These are phyloP conservation scores for Colletotrichum horii DNA, from an alignment of 2,329 filamentous ascomycete genomes.

Conservation along the genomic window DNA sequence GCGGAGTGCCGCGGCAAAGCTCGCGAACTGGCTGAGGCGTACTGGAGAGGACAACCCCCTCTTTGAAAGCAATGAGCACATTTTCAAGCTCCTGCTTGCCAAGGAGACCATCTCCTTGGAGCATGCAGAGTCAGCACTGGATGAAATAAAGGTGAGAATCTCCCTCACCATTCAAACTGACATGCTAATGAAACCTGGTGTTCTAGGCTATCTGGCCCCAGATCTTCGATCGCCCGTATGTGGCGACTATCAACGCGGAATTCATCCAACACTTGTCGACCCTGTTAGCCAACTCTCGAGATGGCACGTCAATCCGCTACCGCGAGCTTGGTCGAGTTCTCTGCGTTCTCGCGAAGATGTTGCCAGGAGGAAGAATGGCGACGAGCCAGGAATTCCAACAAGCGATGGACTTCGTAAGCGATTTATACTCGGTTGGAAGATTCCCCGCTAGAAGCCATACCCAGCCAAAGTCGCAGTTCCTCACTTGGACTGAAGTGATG, in stretches of 20 bases:
- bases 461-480: accelerated
- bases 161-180: neutral
- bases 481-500: neutral
- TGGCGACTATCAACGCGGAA: neutral
- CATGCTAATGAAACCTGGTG: neutral
- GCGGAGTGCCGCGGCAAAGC: neutral
- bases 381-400: neutral
- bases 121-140: neutral
- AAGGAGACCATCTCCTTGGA: neutral
- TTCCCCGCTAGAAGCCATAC: neutral
- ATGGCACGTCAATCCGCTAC: neutral
- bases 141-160: neutral
- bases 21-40: too few species aligned
- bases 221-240: accelerated
- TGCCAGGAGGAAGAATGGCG: accelerated
- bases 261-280: neutral
- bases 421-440: too few species aligned
- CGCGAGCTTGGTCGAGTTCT: accelerated
- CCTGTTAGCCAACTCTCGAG: neutral
- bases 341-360: neutral
- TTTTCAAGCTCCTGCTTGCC: accelerated
- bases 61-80: neutral
- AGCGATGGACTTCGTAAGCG: too few species aligned
- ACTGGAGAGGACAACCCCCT: neutral
- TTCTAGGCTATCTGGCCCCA: neutral